phyloP scores from a whole-genome alignment of 192 early-diverging fungal genomes.

The Coemansia biformis region DNA sequence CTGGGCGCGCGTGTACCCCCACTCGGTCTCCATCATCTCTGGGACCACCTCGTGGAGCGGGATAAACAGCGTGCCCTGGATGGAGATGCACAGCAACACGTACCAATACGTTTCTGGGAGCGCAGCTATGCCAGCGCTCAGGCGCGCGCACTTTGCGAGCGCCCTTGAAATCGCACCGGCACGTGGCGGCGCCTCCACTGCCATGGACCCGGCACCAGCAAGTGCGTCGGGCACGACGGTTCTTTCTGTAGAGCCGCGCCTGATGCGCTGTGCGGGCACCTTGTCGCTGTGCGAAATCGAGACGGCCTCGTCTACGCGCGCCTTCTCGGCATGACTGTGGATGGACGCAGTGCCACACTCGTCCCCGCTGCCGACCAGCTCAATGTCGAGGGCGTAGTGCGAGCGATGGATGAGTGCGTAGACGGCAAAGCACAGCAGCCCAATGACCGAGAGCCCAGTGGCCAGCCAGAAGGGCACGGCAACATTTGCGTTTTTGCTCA shows the following conservation, averaged over 20 bases:
- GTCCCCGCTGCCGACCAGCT: neutral
- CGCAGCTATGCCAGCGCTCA: slow-evolving; percentile 30
- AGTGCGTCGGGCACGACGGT: no score
- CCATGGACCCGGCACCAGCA: neutral
- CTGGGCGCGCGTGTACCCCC: slow-evolving; percentile 37
- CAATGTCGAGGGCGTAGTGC: slow-evolving; percentile 30
- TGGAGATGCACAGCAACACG: slow-evolving; percentile 35
- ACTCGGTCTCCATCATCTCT: slow-evolving; percentile 50
- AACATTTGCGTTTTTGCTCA: slow-evolving; percentile 30
- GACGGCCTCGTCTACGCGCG: neutral
- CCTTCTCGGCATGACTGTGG: slow-evolving; percentile 6
- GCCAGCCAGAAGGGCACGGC: slow-evolving; percentile 51
- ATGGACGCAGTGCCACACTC: slow-evolving; percentile 2
- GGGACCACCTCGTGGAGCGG: slow-evolving; percentile 47
- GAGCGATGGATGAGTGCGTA: slow-evolving; percentile 53
- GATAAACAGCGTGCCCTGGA: slow-evolving; percentile 49
- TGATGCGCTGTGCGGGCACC: no score
- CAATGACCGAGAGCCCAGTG: slow-evolving; percentile 51
- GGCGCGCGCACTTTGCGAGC: slow-evolving; percentile 29
- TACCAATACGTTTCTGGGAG: slow-evolving; percentile 52
- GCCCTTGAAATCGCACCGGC: neutral
- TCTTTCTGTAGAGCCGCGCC: neutral
- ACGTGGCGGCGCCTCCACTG: no score
- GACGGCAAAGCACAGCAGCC: slow-evolving; percentile 46
- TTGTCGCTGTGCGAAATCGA: neutral